A percentile compares a stretch with the other conserved stretches of the same genome.
Conservation (phyloP, 345 rosid species). For the Eucalyptus pauciflora region DNA sequence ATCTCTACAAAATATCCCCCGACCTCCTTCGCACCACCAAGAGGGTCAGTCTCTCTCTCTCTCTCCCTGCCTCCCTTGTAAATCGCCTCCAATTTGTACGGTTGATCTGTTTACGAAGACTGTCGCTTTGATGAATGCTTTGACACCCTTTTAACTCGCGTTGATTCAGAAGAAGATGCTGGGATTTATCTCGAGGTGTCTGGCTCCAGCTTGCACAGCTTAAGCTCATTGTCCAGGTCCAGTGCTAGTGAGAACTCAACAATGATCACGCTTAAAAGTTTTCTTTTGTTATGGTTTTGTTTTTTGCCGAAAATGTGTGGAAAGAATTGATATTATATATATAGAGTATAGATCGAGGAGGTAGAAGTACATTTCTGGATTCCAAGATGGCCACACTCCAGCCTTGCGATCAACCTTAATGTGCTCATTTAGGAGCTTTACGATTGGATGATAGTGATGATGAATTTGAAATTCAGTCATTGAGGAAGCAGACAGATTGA, state of each 20-base stretch:
- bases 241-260: background rate
- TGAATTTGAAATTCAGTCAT: background rate
- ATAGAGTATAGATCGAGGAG: background rate
- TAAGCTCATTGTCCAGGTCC: slow-evolving; percentile 3
- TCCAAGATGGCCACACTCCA: background rate
- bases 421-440: background rate
- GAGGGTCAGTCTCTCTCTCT: slow-evolving; percentile 10
- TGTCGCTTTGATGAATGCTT: background rate
- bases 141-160: background rate
- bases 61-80: background rate
- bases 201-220: slow-evolving; percentile 52
- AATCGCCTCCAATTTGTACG: background rate
- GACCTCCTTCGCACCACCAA: slow-evolving; percentile 55
- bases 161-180: slow-evolving; percentile 42
- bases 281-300: background rate
- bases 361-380: background rate
- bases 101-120: background rate
- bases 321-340: background rate
- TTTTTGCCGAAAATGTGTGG: background rate
- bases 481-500: background rate
- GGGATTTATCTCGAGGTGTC: slow-evolving; percentile 56
- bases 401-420: background rate
- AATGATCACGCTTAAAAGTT: background rate
- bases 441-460: background rate
- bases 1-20: slow-evolving; percentile 88